Base-by-base conservation (phyloP, 2,329 filamentous ascomycete genomes). In the Aschersonia sp. region DNA sequence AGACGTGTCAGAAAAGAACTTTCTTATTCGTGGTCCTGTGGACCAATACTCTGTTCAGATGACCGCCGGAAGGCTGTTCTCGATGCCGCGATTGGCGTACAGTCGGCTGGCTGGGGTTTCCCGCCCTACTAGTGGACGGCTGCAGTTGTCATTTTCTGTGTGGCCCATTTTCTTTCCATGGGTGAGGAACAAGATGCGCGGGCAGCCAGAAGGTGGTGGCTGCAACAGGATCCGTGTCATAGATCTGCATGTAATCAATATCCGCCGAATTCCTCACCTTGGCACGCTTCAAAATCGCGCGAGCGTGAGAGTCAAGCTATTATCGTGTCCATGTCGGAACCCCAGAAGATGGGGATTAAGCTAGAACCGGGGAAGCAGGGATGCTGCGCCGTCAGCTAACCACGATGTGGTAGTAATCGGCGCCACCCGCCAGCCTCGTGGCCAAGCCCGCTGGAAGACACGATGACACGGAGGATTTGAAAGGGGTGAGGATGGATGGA, bases 291-390 rank as follows among this genome's bases (percentile, higher is more conserved):
- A 2, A 22, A 2, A 3, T 22, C 4, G 22, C 22, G 22, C 22
- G 22, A 22, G 22, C 22, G 3, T 22, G 22, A 22, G 22, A 22
- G 22, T 22, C 22, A 22, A 22, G 22, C 22, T 22, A 22, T 22
- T 22, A 22, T 22, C 22, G 22, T 22, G 22, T 22, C 22, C 22
- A 22, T 22, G 22, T 22, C 30, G 32, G 14, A 32, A 41, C 49
- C 41, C 51, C 51, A 51, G 43, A 42, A 41, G 31, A 41, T 44
- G 32, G 32, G 48, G 45, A 39, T 10, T 43, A 29, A 32, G 44
- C 44, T 41, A 45, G 40, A 30, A 30, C 29, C 32, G 46, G 49
- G 46, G 51, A 49, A 50, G 46, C 39, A 41, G 45, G 46, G 46
- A 30, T 11, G 32, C n/a, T 22, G 41, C 22, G 32, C 45, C 47